Conservation (phyloP, 1,139 yeast species). For the Geotrichum fermentans region DNA sequence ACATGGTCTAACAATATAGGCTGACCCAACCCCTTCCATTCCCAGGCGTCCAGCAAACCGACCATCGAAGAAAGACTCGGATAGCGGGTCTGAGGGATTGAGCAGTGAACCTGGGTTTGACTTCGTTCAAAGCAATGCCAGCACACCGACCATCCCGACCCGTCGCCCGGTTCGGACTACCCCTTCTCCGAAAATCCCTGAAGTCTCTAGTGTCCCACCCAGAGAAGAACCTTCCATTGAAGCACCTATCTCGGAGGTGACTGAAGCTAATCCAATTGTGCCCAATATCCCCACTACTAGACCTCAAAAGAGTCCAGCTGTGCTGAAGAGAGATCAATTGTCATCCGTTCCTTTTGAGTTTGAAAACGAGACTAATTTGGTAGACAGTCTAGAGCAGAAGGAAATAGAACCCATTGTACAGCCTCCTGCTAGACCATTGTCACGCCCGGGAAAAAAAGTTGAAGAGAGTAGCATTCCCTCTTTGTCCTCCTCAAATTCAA, state of each 20-base stretch:
- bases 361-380: too few relatives aligned
- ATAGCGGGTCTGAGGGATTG: not conserved
- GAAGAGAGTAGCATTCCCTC: too few relatives aligned
- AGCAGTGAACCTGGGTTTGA: not conserved
- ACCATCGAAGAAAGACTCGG: not conserved
- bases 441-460: too few relatives aligned
- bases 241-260: too few relatives aligned
- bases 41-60: constrained; percentile 8
- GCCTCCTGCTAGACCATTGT: too few relatives aligned
- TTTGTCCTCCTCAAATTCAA: too few relatives aligned
- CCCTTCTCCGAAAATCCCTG: not conserved
- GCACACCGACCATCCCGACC: constrained; percentile 1
- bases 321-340: too few relatives aligned
- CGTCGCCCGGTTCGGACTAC: constrained; percentile 3
- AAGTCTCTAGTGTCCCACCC: not conserved
- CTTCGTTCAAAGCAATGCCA: not conserved
- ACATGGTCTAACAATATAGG: too few relatives aligned
- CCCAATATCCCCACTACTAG: constrained; percentile 6
- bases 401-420: too few relatives aligned
- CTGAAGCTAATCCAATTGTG: not conserved
- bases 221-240: constrained; percentile 1
- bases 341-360: too few relatives aligned
- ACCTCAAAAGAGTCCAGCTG: too few relatives aligned
- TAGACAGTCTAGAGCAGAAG: too few relatives aligned
- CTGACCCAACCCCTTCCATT: constrained; percentile 5